A percentile compares a stretch with the other conserved stretches of the same genome.
Evolutionary conservation across 352 stramenopile species (phyloP).

Genomic region (Globisporangium splendens): DNA sequence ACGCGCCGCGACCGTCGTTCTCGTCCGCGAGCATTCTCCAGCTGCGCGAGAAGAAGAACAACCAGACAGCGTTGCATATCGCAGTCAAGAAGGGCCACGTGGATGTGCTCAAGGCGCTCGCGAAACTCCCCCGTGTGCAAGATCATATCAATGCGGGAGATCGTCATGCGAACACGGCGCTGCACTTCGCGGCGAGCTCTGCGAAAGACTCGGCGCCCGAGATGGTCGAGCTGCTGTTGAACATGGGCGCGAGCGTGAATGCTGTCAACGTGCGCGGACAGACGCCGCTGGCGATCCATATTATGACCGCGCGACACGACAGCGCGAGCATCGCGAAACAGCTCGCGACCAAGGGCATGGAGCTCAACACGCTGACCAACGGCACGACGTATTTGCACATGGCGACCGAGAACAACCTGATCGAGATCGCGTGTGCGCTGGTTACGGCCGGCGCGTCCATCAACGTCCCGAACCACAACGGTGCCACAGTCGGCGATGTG

Average conservation of each 20-base stretch:
- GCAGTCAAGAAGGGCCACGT: slow-evolving; percentile 81
- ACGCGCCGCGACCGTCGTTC: slow-evolving; percentile 21
- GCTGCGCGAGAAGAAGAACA: slow-evolving; percentile 79
- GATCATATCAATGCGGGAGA: slow-evolving; percentile 78
- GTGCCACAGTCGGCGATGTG: slow-evolving; percentile 75
- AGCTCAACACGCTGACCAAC: slow-evolving; percentile 68
- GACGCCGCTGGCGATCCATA: slow-evolving; percentile 82
- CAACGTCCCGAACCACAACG: slow-evolving; percentile 77
- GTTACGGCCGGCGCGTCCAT: slow-evolving; percentile 76
- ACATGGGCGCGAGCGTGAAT: slow-evolving; percentile 52
- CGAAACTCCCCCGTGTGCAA: slow-evolving; percentile 61
- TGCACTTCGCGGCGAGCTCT: slow-evolving; percentile 78
- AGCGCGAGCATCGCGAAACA: slow-evolving; percentile 48
- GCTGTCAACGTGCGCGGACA: slow-evolving; percentile 78
- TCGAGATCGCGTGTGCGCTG: slow-evolving; percentile 63
- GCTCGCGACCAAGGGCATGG: slow-evolving; percentile 40
- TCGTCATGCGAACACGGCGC: slow-evolving; percentile 74
- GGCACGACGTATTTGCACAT: slow-evolving; percentile 85
- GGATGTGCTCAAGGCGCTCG: slow-evolving; percentile 75
- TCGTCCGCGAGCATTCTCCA: slow-evolving; percentile 62
- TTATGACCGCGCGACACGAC: slow-evolving; percentile 67
- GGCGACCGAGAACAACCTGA: slow-evolving; percentile 61
- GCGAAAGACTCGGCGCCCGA: slow-evolving; percentile 47
- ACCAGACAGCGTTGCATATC: slow-evolving; percentile 83
- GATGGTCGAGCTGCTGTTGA: slow-evolving; percentile 70